Evolutionary conservation across 176 grass and related monocot genomes (phyloP), one percentile per base, ranked within the genome.

Genomic region (Musa acuminata): DNA sequence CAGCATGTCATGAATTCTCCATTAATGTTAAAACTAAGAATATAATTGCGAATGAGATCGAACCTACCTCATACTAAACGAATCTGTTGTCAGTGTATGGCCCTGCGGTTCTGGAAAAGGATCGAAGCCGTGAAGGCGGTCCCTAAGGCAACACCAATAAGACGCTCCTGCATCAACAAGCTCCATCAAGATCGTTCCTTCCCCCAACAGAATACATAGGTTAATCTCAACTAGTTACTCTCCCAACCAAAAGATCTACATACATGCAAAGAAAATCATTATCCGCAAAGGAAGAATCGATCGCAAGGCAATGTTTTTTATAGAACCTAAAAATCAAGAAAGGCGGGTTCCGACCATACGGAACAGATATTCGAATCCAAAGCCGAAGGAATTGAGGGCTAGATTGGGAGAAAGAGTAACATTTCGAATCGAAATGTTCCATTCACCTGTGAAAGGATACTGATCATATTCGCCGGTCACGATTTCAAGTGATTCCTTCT

Each of bases 121-220:
- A 86, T 7, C 49, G 35, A 75, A 35, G 79, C 79, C 52, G 58
- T 73, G 58, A 82, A 82, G 49, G 26, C 69, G 57, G 58, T 77
- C 27, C 84, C 84, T 49, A 82, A 86, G n/a, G 69, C 73, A 9
- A 75, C 75, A 55, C 84, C 84, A 69, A 86, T 79, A 22, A 86
- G 60, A 51, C 84, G 79, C 60, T 86, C 84, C 84, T 86, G 48
- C 64, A 78, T 78, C 54, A 54, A 67, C 26, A 51, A 49, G 52
- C 2, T 43, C 22, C 48, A 76, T 49, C 8, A 70, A 26, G 26
- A 65, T 65, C 62, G 19, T 59, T 26, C 23, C 62, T 26, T 65
- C 27, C 23, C 62, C 62, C 21, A 1, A 26, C 23, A 26, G 1
- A 43, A 25, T 16, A 22, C 4, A 26, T 73, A 54, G 23, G 19